Base-by-base conservation (phyloP, 768 basidiomycete species). In the Suillus paluster region DNA sequence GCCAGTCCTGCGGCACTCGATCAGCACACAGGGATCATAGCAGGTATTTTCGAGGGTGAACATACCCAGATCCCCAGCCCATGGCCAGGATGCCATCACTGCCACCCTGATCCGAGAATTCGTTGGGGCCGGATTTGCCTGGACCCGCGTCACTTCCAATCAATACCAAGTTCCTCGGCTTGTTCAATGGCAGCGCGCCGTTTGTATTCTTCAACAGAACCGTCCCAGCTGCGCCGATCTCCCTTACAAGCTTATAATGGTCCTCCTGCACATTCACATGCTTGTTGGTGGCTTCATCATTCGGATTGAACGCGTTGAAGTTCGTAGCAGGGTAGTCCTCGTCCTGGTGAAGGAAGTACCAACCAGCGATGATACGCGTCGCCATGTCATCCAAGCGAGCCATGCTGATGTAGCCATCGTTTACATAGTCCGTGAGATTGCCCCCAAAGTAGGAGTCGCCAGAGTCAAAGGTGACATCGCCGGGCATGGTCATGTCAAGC, bases 41-140 rank as follows among this genome's bases (percentile, higher is more conserved):
- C 33, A 6, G 6, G n/a, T 8, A 48, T 21, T 7, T 17, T 23
- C 30, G 21, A 19, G 9, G 19, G 17, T 1, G 14, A 17, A 68
- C 73, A n/a, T 19, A 75, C 71, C 90, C 91, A 57, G 86, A 88
- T 21, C 91, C 94, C 94, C 94, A 95, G 27, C 92, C 92, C 88
- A 94, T 90, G 10, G 92, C 92, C 12, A 95, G 79, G n/a, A 88
- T 83, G 17, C 91, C 91, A 63, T 83, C 83, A 41, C 76, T 72
- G 10, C 86, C 84, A 44, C 81, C 84, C 66, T 79, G 84, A 67
- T 90, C 88, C 33, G 74, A 52, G 59, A 84, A 91, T 55, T 83
- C 80, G 68, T 92, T 92, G 0, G 90, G 88, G 0, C 91, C 91
- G 21, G 77, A 74, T 50, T 68, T 76, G 27, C 84, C 82, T 3